Conservation (phyloP, 1,284 basidiomycete genomes). For the Rhodotorula sp. region DNA sequence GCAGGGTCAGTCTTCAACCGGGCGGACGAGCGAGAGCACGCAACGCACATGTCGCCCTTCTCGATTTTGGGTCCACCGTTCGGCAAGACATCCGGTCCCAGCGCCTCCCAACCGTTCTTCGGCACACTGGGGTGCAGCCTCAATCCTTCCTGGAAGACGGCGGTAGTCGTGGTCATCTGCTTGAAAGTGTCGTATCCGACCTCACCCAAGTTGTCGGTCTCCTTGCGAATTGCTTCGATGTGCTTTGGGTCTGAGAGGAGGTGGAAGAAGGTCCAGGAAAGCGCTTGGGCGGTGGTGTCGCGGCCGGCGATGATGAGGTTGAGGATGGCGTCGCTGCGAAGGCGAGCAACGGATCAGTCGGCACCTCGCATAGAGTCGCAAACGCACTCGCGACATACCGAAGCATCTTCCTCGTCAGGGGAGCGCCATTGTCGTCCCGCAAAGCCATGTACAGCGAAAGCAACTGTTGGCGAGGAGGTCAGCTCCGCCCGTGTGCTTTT, state of each 20-base stretch:
- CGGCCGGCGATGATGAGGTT: conserved; percentile 34
- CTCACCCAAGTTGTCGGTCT: conserved; percentile 17
- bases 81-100: conserved; percentile 37
- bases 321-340: conserved; percentile 23
- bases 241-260: conserved; percentile 7
- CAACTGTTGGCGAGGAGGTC: neutral
- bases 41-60: conserved; percentile 30
- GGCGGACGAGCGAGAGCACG: neutral
- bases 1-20: neutral
- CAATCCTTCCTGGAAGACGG: conserved; percentile 36
- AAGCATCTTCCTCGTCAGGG: conserved; percentile 20
- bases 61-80: conserved; percentile 35
- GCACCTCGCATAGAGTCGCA: too few species aligned
- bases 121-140: conserved; percentile 35
- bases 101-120: conserved; percentile 25
- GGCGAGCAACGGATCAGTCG: too few species aligned
- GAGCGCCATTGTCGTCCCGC: conserved; percentile 26
- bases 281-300: conserved; percentile 36
- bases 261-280: conserved; percentile 27
- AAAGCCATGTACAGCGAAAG: conserved; percentile 33
- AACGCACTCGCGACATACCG: conserved; percentile 17
- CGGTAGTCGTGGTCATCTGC: conserved; percentile 17
- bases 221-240: conserved; percentile 7
- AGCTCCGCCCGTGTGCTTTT: neutral
- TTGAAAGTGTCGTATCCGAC: conserved; percentile 32